phyloP scores from a whole-genome alignment of 148 eudicot genomes.

The Silene conica region DNA sequence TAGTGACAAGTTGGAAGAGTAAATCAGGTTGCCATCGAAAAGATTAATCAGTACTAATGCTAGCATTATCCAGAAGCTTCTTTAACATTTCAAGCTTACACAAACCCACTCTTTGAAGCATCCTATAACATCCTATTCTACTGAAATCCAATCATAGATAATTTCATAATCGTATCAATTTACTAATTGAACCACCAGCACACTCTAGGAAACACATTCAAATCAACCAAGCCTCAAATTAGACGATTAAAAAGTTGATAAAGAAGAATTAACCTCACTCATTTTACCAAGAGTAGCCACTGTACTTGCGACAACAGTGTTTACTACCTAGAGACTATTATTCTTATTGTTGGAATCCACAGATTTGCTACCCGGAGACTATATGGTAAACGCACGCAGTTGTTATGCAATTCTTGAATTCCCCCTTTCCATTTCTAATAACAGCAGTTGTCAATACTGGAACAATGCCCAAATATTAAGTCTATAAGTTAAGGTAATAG shows the following conservation, averaged over 20 bases:
- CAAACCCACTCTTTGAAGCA: too few species aligned
- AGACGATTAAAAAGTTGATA: not conserved
- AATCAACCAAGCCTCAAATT: not conserved
- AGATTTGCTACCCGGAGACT: too few species aligned
- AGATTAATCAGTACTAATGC: slow-evolving; percentile 30
- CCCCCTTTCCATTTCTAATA: too few species aligned
- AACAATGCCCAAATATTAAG: too few species aligned
- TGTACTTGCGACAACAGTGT: slow-evolving; percentile 17
- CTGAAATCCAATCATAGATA: not conserved
- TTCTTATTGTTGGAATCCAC: too few species aligned
- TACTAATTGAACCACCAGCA: not conserved
- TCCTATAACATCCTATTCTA: not conserved
- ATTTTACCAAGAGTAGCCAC: slow-evolving; percentile 29
- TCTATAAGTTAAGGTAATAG: too few species aligned
- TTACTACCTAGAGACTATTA: too few species aligned
- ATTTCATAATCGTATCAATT: not conserved
- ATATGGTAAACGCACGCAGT: too few species aligned
- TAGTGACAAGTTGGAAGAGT: slow-evolving; percentile 97
- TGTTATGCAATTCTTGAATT: too few species aligned
- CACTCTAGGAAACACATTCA: not conserved
- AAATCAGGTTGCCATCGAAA: slow-evolving; percentile 92
- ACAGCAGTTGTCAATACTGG: too few species aligned
- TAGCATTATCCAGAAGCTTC: too few species aligned
- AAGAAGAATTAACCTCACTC: slow-evolving; percentile 24
- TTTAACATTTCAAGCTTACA: too few species aligned